Percentiles rank a stretch among this genome's conserved stretches.
Evolutionary conservation across 108 stramenopile species (phyloP).

Genomic region (Skeletonema menzelii): DNA sequence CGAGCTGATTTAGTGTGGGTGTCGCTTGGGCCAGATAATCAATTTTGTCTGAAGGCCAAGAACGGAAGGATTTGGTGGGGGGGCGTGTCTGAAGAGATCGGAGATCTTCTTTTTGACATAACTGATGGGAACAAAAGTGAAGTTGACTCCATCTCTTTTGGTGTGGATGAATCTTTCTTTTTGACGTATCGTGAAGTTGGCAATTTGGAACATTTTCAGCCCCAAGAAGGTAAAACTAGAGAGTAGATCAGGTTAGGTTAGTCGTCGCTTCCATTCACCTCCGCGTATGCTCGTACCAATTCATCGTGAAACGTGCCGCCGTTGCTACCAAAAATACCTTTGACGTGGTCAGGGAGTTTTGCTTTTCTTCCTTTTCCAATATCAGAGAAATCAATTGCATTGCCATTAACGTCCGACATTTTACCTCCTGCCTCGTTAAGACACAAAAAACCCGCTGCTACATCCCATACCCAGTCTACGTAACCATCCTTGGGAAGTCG

Average conservation of each 20-base stretch:
- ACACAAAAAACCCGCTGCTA: slow-evolving; percentile 71
- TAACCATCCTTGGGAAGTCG: slow-evolving; percentile 73
- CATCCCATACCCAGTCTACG: slow-evolving; percentile 88
- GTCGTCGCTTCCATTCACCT: slow-evolving; percentile 12
- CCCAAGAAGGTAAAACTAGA: background rate
- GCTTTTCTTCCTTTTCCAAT: slow-evolving; percentile 43
- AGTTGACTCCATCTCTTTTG: slow-evolving; percentile 72
- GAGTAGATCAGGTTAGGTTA: background rate
- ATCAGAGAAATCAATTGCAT: slow-evolving; percentile 63
- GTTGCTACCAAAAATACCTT: slow-evolving; percentile 54
- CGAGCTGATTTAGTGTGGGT: slow-evolving; percentile 62
- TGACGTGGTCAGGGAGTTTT: slow-evolving; percentile 45
- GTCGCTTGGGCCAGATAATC: slow-evolving; percentile 68
- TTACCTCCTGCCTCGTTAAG: slow-evolving; percentile 78
- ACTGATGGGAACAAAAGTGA: slow-evolving; percentile 44
- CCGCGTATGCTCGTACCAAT: slow-evolving; percentile 47
- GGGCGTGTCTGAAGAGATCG: slow-evolving; percentile 62
- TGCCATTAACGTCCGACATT: slow-evolving; percentile 73
- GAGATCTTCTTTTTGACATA: slow-evolving; percentile 52
- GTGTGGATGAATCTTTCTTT: slow-evolving; percentile 74
- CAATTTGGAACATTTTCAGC: background rate
- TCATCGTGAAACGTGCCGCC: slow-evolving; percentile 54
- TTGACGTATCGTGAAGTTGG: background rate
- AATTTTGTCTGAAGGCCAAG: slow-evolving; percentile 76
- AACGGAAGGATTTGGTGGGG: slow-evolving; percentile 87